Evolutionary conservation across 2,329 filamentous ascomycete species (phyloP).

Genomic region (Alternaria atra): DNA sequence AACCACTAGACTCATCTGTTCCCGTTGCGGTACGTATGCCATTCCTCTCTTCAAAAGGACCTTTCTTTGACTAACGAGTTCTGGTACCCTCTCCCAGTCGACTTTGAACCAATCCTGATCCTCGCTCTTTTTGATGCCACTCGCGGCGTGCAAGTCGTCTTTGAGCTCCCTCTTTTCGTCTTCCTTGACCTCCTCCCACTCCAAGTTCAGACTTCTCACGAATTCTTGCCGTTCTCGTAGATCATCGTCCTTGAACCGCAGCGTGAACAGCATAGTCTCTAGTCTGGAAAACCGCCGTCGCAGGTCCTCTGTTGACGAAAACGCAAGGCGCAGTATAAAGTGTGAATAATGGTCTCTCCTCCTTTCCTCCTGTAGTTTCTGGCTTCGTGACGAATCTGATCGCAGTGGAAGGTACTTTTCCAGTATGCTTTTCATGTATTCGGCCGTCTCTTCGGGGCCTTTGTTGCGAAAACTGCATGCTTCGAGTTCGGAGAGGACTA

Average conservation of each 20-base stretch:
- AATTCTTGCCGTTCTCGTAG: constrained; percentile 76
- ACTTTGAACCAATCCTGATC: constrained; percentile 96
- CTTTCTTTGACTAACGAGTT: constrained; percentile 80
- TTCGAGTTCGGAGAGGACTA: constrained; percentile 88
- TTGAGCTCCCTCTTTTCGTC: constrained; percentile 78
- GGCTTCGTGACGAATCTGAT: constrained; percentile 72
- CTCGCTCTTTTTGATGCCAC: constrained; percentile 65
- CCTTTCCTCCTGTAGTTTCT: constrained; percentile 72
- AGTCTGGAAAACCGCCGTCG: constrained; percentile 84
- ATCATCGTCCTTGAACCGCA: constrained; percentile 83
- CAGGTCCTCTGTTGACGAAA: constrained; percentile 89
- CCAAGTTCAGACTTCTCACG: constrained; percentile 76
- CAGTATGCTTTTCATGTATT: constrained; percentile 85
- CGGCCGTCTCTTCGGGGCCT: constrained; percentile 78
- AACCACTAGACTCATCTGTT: constrained; percentile 88
- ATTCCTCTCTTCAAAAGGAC: constrained; percentile 80
- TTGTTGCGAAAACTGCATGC: constrained; percentile 95
- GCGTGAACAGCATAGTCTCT: constrained; percentile 87
- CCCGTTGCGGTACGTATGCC: constrained; percentile 87
- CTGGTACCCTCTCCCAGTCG: constrained; percentile 91
- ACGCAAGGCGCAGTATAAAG: constrained; percentile 93
- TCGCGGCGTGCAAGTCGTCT: constrained; percentile 65
- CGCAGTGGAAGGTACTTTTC: constrained; percentile 86
- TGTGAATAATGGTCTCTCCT: constrained; percentile 98
- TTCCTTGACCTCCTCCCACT: constrained; percentile 84